Evolutionary conservation across 805 yeast species (phyloP), one percentile per base, ranked within the genome.

Genomic region (Peterozyma toletana): DNA sequence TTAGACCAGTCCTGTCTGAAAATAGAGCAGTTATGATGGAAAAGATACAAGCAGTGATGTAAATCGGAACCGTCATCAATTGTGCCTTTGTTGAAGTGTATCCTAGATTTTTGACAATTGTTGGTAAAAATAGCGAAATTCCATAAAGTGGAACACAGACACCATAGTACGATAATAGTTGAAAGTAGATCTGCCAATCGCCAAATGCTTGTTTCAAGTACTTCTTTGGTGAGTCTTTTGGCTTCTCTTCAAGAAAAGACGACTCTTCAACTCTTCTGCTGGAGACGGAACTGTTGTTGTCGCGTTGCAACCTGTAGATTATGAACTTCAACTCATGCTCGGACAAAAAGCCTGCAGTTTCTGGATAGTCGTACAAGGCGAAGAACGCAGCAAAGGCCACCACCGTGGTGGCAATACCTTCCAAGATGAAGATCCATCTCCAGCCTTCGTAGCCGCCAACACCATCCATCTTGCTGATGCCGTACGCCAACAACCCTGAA

Each of bases 361-460:
- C 59, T 9, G 67, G 56, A 33, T 64, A 59, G 48, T 64, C 67
- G n/a, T 75, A 73, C 21, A 75, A 50, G 27, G 64, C 58, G 48
- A 67, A 57, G n/a, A 56, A 50, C 5, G 39, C 18, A 6, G 9
- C 10, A 6, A 36, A 13, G 11, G 42, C 40, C 36, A 77, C 77
- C 33, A 67, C 63, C 1, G 81, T 64, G 10, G 75, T 68, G 15
- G 65, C 51, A 5, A 61, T 45, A 4, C 77, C 80, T 52, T 78
- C 83, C 37, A 78, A 63, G 46, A 78, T 64, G 55, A 67, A 78
- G 48, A 77, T 64, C 75, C 79, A 78, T 47, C 77, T 59, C 80
- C 46, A 38, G 33, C 50, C 47, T 33, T 44, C 40, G 10, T 39
- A 37, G 7, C 45, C 46, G 0, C 52, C 52, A 21, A 21, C 27